Evolutionary conservation across 1,284 basidiomycete genomes (phyloP).

Genomic region (Puccinia triticina): DNA sequence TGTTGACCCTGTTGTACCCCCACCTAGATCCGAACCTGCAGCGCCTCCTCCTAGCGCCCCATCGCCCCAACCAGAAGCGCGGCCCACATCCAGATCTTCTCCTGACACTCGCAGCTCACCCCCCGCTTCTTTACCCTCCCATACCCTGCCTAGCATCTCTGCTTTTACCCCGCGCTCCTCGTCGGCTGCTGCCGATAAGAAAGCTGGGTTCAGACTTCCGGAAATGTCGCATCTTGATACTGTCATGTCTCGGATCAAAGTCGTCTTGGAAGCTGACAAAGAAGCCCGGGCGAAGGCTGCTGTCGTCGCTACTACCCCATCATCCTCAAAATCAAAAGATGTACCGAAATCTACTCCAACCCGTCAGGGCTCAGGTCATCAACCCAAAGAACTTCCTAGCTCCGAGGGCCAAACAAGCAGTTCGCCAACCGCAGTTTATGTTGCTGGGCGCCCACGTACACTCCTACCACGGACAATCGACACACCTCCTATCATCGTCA

Average conservation of each 20-base stretch:
- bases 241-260: conserved; percentile 51
- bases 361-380: neutral
- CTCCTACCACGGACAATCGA: conserved; percentile 27
- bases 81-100: conserved; percentile 10
- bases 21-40: no score
- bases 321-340: conserved; percentile 12
- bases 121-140: conserved; percentile 10
- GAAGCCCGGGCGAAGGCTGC: conserved; percentile 42
- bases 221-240: conserved; percentile 51
- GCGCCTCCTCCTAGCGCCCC: neutral
- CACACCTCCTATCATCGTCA: neutral
- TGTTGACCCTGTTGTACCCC: neutral
- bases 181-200: conserved; percentile 34
- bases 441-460: conserved; percentile 25
- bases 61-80: conserved; percentile 4
- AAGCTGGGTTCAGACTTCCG: conserved; percentile 38
- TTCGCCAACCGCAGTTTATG: conserved; percentile 26
- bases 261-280: conserved; percentile 50
- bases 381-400: conserved; percentile 12
- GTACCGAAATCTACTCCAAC: neutral
- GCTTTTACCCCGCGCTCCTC: neutral
- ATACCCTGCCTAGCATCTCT: conserved; percentile 3
- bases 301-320: neutral
- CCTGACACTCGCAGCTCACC: neutral
- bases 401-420: neutral